Conservation (phyloP, 2,329 filamentous ascomycete genomes). For the Metarhizium humberi region DNA sequence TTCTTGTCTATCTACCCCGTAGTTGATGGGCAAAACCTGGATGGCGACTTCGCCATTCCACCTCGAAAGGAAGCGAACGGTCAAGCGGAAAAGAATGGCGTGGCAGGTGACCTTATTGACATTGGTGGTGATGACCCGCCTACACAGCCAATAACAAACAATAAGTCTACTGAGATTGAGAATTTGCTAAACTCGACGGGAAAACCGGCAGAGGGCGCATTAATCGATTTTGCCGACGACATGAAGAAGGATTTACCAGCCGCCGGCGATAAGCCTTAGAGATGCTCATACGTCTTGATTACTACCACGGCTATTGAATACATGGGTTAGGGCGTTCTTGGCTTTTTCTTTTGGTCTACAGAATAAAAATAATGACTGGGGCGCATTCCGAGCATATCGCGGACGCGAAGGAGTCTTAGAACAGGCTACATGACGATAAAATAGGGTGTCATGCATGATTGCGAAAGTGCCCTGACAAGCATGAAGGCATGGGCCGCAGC, state of each 20-base stretch:
- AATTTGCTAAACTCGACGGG: conserved; percentile 37
- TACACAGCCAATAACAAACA: neutral
- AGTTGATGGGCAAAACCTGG: conserved; percentile 61
- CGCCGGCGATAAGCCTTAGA: conserved; percentile 2
- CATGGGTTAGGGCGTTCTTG: conserved; percentile 5
- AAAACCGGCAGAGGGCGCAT: conserved; percentile 35
- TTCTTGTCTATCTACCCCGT: conserved; percentile 83
- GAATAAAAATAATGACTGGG: neutral
- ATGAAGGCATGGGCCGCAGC: neutral
- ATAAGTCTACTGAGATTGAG: conserved; percentile 28
- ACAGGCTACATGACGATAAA: neutral
- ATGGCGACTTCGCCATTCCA: conserved; percentile 47
- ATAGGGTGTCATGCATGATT: neutral
- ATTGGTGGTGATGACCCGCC: conserved; percentile 32
- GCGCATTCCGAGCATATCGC: neutral
- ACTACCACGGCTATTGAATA: neutral
- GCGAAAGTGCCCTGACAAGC: neutral
- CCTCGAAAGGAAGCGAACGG: conserved; percentile 19
- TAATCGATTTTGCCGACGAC: conserved; percentile 48
- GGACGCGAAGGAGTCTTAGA: neutral
- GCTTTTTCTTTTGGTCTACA: neutral
- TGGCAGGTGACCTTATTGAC: conserved; percentile 42
- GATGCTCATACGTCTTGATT: neutral
- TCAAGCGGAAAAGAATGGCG: conserved; percentile 8
- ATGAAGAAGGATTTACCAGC: conserved; percentile 39